Conservation (phyloP, 2,329 filamentous ascomycete genomes). For the Leptosphaerulina australis region DNA sequence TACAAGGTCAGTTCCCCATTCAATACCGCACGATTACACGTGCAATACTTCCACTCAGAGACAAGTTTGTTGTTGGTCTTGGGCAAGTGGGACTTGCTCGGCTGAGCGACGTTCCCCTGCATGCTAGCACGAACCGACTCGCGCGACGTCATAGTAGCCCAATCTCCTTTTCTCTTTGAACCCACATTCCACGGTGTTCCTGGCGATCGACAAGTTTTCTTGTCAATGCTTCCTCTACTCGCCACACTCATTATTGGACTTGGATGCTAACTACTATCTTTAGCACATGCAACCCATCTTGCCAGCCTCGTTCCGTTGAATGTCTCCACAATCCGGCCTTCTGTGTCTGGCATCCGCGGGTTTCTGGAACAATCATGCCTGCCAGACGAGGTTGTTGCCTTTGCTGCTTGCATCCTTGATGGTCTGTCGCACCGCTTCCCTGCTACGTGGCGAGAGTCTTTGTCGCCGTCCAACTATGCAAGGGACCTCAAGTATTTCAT, state of each 20-base stretch:
- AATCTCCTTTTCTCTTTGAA: constrained; percentile 17
- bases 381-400: constrained; percentile 45
- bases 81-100: constrained; percentile 17
- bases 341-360: constrained; percentile 31
- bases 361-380: constrained; percentile 43
- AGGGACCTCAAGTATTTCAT: constrained; percentile 24
- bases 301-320: constrained; percentile 46
- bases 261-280: constrained; percentile 29
- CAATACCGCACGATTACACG: constrained; percentile 18
- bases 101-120: constrained; percentile 28
- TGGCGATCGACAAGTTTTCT: constrained; percentile 27
- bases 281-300: constrained; percentile 46
- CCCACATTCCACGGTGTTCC: constrained; percentile 22
- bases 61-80: constrained; percentile 27
- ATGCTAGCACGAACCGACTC: constrained; percentile 15
- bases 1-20: constrained; percentile 39
- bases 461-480: constrained; percentile 25
- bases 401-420: constrained; percentile 49
- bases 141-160: constrained; percentile 19
- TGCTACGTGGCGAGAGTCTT: constrained; percentile 36
- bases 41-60: constrained; percentile 22
- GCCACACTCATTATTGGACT: constrained; percentile 20
- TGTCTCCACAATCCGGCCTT: constrained; percentile 37
- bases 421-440: constrained; percentile 43
- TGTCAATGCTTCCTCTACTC: constrained; percentile 19